Evolutionary conservation across 441 rosid genomes (phyloP).

Genomic region (Pelargonium cotyledonis): DNA sequence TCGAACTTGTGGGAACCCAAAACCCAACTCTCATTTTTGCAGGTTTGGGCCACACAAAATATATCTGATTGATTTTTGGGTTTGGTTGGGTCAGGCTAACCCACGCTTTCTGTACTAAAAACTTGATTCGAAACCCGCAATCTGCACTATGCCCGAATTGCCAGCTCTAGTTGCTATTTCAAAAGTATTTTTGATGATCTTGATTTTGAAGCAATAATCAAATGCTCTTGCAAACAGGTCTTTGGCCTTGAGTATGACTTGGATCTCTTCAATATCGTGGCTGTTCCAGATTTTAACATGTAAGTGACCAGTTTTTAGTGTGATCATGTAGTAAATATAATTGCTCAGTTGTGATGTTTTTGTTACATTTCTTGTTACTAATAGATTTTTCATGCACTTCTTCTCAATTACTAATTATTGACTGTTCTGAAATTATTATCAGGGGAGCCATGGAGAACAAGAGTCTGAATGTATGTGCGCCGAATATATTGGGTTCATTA

Average conservation of each 20-base stretch:
- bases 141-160: too few relatives aligned
- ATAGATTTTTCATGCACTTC: neutral
- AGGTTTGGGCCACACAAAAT: too few relatives aligned
- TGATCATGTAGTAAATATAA: neutral
- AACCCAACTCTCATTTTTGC: too few relatives aligned
- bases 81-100: too few relatives aligned
- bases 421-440: conserved; percentile 23
- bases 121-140: too few relatives aligned
- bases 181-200: conserved; percentile 3
- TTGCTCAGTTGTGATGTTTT: neutral
- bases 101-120: too few relatives aligned
- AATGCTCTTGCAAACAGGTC: conserved; percentile 43
- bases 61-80: too few relatives aligned
- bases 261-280: conserved; percentile 95
- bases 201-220: conserved; percentile 9
- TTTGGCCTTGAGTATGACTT: conserved; percentile 95
- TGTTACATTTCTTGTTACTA: neutral
- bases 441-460: conserved; percentile 99
- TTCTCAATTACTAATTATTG: neutral
- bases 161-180: neutral
- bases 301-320: conserved; percentile 29
- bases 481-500: conserved; percentile 10
- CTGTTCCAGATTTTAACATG: conserved; percentile 97
- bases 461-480: conserved; percentile 71
- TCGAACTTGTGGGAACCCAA: too few relatives aligned